These are phyloP conservation scores for Colletotrichum zoysiae DNA, from an alignment of 2,329 filamentous ascomycete genomes.

Conservation along the genomic window DNA sequence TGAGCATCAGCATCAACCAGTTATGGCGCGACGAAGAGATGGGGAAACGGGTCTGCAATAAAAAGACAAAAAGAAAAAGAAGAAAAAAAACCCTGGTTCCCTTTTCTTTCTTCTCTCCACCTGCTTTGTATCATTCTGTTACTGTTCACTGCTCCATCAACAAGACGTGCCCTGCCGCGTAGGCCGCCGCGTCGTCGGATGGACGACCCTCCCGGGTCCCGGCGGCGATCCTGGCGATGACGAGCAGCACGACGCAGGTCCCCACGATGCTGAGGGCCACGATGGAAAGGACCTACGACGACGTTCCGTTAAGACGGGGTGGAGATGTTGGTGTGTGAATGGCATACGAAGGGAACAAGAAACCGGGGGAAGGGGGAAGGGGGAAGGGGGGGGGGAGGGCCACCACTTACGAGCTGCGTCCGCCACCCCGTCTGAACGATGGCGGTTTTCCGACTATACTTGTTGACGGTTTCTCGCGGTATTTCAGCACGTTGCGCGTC, in stretches of 20 bases:
- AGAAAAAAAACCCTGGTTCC: not conserved
- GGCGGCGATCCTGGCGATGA: constrained; percentile 56
- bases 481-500: not conserved
- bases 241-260: constrained; percentile 73
- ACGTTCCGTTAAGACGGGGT: not conserved
- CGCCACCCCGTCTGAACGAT: constrained; percentile 95
- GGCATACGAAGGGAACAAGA: no score
- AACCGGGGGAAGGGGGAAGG: no score
- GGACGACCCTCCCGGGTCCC: not conserved
- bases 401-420: constrained; percentile 79
- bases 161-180: constrained; percentile 1
- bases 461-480: constrained; percentile 73
- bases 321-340: not conserved
- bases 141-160: not conserved
- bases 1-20: constrained; percentile 17
- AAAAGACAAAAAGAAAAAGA: not conserved
- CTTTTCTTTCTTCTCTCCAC: no score
- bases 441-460: constrained; percentile 82
- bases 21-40: constrained; percentile 6
- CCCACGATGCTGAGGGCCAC: constrained; percentile 74
- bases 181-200: not conserved
- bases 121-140: no score
- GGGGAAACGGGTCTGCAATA: constrained; percentile 1
- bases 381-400: not conserved
- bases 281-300: constrained; percentile 68